Evolutionary conservation across 768 basidiomycete species (phyloP).

Genomic region (Pulveroboletus sp.): DNA sequence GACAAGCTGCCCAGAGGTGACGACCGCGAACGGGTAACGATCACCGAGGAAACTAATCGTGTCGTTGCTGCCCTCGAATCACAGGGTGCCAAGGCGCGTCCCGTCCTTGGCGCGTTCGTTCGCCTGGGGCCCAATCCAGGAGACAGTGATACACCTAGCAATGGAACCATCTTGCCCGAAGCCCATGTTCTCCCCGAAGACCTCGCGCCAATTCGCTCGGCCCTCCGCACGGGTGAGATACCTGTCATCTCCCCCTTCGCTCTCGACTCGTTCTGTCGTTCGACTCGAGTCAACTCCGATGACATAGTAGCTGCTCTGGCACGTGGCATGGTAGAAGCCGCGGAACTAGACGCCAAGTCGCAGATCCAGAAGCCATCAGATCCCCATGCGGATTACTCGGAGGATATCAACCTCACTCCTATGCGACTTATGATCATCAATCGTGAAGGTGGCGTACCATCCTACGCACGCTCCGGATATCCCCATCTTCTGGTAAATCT

Average conservation of each 20-base stretch:
- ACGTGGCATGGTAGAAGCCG: slow-evolving; percentile 70
- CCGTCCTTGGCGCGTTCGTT: slow-evolving; percentile 82
- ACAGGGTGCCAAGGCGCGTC: slow-evolving; percentile 83
- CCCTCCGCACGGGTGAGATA: slow-evolving; percentile 90
- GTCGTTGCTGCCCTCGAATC: slow-evolving; percentile 77
- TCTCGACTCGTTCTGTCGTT: slow-evolving; percentile 84
- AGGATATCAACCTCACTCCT: slow-evolving; percentile 81
- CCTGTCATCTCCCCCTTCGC: slow-evolving; percentile 94
- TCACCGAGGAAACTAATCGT: slow-evolving; percentile 81
- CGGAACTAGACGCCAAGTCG: slow-evolving; percentile 44
- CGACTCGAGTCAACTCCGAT: slow-evolving; percentile 81
- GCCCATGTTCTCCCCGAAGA: slow-evolving; percentile 79
- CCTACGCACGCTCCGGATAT: slow-evolving; percentile 90
- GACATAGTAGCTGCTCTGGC: slow-evolving; percentile 85
- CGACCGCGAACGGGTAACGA: slow-evolving; percentile 59
- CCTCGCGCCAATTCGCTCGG: slow-evolving; percentile 79
- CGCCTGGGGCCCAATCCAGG: slow-evolving; percentile 74
- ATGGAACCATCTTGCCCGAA: slow-evolving; percentile 51
- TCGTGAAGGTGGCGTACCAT: slow-evolving; percentile 93
- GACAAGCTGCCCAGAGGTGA: slow-evolving; percentile 69
- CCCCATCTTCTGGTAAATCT: slow-evolving; percentile 97
- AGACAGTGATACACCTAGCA: slow-evolving; percentile 29
- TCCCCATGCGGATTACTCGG: slow-evolving; percentile 38
- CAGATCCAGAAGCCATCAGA: slow-evolving; percentile 27
- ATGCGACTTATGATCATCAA: slow-evolving; percentile 97